Evolutionary conservation across 345 rosid species (phyloP).

Genomic region (Ailanthus altissimus): DNA sequence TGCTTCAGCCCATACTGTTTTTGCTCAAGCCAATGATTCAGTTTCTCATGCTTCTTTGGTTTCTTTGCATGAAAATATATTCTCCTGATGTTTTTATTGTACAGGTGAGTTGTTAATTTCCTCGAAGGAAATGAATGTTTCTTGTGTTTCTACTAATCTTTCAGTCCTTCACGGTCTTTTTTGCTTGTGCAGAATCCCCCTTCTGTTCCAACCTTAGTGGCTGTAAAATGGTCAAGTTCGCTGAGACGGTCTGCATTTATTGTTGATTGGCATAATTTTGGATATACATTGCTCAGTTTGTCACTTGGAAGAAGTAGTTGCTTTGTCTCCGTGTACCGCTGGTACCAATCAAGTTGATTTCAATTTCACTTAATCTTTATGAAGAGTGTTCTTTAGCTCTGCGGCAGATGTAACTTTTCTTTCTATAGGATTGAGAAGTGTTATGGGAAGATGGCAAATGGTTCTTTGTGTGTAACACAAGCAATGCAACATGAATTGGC

Average conservation of each 20-base stretch:
- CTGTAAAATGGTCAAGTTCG: conserved; percentile 92
- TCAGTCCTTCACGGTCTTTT: neutral
- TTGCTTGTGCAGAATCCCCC: conserved; percentile 81
- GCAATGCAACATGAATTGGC: conserved; percentile 98
- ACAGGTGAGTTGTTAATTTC: conserved; percentile 55
- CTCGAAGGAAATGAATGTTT: neutral
- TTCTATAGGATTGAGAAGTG: conserved; percentile 69
- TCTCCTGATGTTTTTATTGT: conserved; percentile 83
- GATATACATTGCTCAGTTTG: conserved; percentile 86
- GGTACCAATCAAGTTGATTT: conserved; percentile 45
- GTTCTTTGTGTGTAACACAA: conserved; percentile 81
- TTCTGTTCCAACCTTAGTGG: conserved; percentile 84
- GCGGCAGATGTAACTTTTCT: conserved; percentile 14
- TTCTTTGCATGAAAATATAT: conserved; percentile 69
- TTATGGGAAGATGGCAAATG: conserved; percentile 86
- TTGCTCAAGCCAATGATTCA: conserved; percentile 79
- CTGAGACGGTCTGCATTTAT: conserved; percentile 66
- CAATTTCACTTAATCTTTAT: conserved; percentile 1
- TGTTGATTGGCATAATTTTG: conserved; percentile 98
- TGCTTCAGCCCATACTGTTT: conserved; percentile 64
- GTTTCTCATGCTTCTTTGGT: conserved; percentile 83
- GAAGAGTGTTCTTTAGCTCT: neutral
- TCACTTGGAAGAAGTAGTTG: conserved; percentile 81
- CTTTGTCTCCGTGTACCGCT: conserved; percentile 76
- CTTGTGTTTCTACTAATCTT: neutral